Conservation (phyloP, 352 stramenopile species). For the Phytopythium aichiense region DNA sequence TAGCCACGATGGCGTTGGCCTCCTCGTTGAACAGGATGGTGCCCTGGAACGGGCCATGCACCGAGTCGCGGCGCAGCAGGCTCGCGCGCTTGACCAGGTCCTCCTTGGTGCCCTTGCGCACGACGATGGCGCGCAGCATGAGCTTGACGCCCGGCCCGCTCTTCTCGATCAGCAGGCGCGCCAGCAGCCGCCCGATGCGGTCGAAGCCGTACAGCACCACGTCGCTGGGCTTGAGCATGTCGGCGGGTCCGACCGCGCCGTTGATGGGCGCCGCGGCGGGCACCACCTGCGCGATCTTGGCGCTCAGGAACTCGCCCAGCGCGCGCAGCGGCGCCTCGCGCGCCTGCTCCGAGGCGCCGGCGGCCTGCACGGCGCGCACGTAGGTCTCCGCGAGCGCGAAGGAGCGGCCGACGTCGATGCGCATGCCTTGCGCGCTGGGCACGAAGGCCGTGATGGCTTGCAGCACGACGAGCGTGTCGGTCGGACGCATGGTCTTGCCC, state of each 20-base stretch:
- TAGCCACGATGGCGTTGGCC: constrained; percentile 83
- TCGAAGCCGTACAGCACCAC: constrained; percentile 87
- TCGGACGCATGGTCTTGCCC: constrained; percentile 67
- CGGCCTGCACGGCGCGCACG: constrained; percentile 44
- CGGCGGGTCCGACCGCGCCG: constrained; percentile 1
- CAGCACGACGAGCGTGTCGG: constrained; percentile 71
- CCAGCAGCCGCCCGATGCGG: constrained; percentile 81
- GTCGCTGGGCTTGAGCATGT: constrained; percentile 64
- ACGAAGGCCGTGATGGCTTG: constrained; percentile 56
- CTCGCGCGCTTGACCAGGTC: constrained; percentile 81
- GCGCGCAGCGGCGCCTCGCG: constrained; percentile 41
- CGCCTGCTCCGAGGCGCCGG: constrained; percentile 20
- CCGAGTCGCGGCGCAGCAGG: constrained; percentile 82
- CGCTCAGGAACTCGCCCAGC: constrained; percentile 52
- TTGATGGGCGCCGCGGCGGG: constrained; percentile 9
- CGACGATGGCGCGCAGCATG: constrained; percentile 86
- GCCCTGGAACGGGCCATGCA: constrained; percentile 80
- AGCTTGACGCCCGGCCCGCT: constrained; percentile 81
- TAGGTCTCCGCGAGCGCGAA: constrained; percentile 61
- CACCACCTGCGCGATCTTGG: constrained; percentile 49
- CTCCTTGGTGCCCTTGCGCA: constrained; percentile 80
- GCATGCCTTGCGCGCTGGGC: constrained; percentile 58
- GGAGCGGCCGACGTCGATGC: constrained; percentile 74
- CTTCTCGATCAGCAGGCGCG: constrained; percentile 80
- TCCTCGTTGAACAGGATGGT: constrained; percentile 84